These are phyloP conservation scores for Niebla homalea DNA, from an alignment of 495 filamentous ascomycete genomes.

Conservation along the genomic window DNA sequence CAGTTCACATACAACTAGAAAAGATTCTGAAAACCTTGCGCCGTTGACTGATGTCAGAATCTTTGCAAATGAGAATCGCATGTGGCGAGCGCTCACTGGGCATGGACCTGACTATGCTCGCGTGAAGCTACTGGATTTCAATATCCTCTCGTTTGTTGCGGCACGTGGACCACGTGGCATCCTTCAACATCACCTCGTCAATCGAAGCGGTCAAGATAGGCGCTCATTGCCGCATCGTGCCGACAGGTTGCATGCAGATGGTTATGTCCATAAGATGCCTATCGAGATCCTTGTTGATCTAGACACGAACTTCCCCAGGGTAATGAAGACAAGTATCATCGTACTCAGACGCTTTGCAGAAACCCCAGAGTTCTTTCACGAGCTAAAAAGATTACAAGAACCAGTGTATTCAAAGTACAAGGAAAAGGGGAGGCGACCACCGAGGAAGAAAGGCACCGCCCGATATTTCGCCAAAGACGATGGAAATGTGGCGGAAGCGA, in stretches of 20 bases:
- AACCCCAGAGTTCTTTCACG: slow-evolving; percentile 2
- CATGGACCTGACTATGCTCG: slow-evolving; percentile 63
- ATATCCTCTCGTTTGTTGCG: slow-evolving; percentile 68
- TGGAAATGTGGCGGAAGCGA: neutral
- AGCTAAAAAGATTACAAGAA: neutral
- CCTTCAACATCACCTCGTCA: slow-evolving; percentile 63
- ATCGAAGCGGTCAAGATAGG: slow-evolving; percentile 72
- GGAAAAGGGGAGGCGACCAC: neutral
- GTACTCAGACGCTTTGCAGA: slow-evolving; percentile 49
- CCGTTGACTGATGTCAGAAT: slow-evolving; percentile 27
- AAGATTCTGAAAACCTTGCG: neutral
- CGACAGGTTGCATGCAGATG: slow-evolving; percentile 55
- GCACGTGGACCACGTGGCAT: slow-evolving; percentile 56
- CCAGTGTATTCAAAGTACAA: neutral
- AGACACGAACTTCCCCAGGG: slow-evolving; percentile 51
- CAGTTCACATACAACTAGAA: neutral
- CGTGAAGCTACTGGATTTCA: slow-evolving; percentile 55
- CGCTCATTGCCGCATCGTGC: slow-evolving; percentile 76
- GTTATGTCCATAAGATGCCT: slow-evolving; percentile 72
- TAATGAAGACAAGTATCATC: slow-evolving; percentile 25
- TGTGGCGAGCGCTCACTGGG: slow-evolving; percentile 70
- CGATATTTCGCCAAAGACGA: neutral
- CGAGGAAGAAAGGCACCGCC: neutral
- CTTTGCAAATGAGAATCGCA: slow-evolving; percentile 46
- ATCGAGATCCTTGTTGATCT: slow-evolving; percentile 37